These are phyloP conservation scores for Verticillium nubilum DNA, from an alignment of 2,329 filamentous ascomycete genomes.

Conservation along the genomic window DNA sequence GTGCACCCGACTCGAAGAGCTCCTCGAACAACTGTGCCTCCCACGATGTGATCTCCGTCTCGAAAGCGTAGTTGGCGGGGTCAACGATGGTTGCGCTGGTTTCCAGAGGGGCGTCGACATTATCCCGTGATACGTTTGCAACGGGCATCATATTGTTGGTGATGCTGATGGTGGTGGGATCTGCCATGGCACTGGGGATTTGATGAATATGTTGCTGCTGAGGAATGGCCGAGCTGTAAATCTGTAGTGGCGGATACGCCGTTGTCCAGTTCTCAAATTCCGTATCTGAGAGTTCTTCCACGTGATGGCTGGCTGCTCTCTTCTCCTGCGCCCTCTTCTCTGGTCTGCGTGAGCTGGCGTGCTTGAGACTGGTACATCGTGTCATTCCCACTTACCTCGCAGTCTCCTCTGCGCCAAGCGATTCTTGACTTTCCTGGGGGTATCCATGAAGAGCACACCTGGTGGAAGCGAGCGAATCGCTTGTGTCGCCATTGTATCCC, in stretches of 20 bases:
- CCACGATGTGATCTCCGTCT: background rate
- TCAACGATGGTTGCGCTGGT: background rate
- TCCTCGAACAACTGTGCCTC: background rate
- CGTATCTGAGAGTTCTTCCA: background rate
- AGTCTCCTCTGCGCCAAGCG: background rate
- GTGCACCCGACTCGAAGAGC: background rate
- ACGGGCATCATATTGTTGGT: background rate
- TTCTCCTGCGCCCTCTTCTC: background rate
- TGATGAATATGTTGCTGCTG: no score
- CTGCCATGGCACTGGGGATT: background rate
- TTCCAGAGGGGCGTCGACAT: background rate
- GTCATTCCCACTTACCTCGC: background rate
- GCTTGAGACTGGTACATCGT: background rate
- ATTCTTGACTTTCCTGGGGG: background rate
- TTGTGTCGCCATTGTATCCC: background rate
- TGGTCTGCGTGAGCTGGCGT: background rate
- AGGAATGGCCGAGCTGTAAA: no score
- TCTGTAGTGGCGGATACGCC: background rate
- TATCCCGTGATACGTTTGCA: no score
- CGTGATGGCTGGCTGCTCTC: background rate
- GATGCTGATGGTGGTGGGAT: background rate
- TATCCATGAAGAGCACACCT: background rate
- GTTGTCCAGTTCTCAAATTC: background rate
- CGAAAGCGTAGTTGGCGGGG: background rate
- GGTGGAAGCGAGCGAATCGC: background rate